A percentile compares a stretch with the other conserved stretches of the same genome.
Conservation (phyloP, 176 grass and related monocot genomes). For the Paspalum notatum region DNA sequence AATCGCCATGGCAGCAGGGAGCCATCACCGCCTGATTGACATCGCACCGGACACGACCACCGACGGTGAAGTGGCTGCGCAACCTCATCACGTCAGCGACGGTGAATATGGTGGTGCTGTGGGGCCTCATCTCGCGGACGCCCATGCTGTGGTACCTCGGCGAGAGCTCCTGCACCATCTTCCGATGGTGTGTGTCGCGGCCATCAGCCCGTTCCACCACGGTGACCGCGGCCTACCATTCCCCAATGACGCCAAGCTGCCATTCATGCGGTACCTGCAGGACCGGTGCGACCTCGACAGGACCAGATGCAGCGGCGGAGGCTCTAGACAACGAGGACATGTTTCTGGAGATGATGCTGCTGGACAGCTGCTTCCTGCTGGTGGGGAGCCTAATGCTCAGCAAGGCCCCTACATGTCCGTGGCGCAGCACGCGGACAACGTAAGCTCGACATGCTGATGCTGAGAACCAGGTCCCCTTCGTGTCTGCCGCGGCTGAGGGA, state of each 20-base stretch:
- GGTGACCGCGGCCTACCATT: conserved; percentile 16
- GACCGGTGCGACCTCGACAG: conserved; percentile 36
- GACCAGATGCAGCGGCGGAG: not conserved
- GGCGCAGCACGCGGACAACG: conserved; percentile 44
- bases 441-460: conserved; percentile 56
- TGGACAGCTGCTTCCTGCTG: conserved; percentile 58
- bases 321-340: conserved; percentile 19
- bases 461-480: conserved; percentile 65
- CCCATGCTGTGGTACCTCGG: conserved; percentile 56
- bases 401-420: conserved; percentile 41
- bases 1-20: conserved; percentile 2
- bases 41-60: conserved; percentile 2
- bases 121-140: conserved; percentile 51
- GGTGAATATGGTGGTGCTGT: conserved; percentile 44
- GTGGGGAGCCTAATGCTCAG: conserved; percentile 44
- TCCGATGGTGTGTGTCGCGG: conserved; percentile 51
- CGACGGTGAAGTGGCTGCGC: conserved; percentile 40
- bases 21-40: conserved; percentile 38
- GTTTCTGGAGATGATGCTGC: conserved; percentile 61
- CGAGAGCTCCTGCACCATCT: conserved; percentile 43
- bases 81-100: conserved; percentile 57
- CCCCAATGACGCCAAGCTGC: conserved; percentile 49
- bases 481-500: too few species aligned
- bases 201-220: conserved; percentile 62
- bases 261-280: conserved; percentile 49